Evolutionary conservation across 768 basidiomycete genomes (phyloP).

Genomic region (Boletus patriciae): DNA sequence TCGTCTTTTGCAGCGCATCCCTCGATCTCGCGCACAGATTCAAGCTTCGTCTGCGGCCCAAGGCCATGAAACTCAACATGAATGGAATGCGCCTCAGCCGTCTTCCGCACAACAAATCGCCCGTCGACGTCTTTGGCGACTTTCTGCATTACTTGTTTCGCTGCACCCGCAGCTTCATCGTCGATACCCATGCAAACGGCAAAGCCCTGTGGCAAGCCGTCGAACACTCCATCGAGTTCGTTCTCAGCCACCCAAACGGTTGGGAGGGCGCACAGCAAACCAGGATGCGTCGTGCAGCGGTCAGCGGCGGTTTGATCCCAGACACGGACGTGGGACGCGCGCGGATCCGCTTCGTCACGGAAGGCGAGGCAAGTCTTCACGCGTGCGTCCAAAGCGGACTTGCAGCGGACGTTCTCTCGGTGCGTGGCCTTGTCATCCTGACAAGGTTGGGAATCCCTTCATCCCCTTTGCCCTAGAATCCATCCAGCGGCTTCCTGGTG

Average conservation of each 20-base stretch:
- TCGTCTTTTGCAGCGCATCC: neutral
- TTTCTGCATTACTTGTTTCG: constrained; percentile 72
- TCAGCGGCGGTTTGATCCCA: constrained; percentile 69
- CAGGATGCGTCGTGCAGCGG: constrained; percentile 73
- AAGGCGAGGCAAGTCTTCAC: constrained; percentile 82
- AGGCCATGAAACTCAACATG: constrained; percentile 78
- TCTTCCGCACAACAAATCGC: constrained; percentile 63
- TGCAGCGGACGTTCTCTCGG: constrained; percentile 74
- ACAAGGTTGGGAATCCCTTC: neutral
- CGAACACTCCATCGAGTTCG: constrained; percentile 68
- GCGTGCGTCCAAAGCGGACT: constrained; percentile 77
- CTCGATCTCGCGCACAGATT: constrained; percentile 45
- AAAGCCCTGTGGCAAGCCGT: constrained; percentile 66
- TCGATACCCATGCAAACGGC: constrained; percentile 82
- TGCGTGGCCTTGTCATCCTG: constrained; percentile 32
- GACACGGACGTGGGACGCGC: constrained; percentile 73
- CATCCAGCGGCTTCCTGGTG: constrained; percentile 75
- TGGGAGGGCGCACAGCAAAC: constrained; percentile 79
- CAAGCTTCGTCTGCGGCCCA: constrained; percentile 76
- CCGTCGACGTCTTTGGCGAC: constrained; percentile 78
- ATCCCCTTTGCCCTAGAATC: constrained; percentile 46
- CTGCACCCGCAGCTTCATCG: constrained; percentile 75
- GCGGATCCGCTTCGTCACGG: constrained; percentile 76
- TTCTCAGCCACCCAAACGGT: constrained; percentile 78
- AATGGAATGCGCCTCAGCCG: constrained; percentile 77